Percentiles rank a stretch among this genome's conserved stretches.
phyloP scores from a whole-genome alignment of 2,329 filamentous ascomycete species.

The Aspergillus sergii region DNA sequence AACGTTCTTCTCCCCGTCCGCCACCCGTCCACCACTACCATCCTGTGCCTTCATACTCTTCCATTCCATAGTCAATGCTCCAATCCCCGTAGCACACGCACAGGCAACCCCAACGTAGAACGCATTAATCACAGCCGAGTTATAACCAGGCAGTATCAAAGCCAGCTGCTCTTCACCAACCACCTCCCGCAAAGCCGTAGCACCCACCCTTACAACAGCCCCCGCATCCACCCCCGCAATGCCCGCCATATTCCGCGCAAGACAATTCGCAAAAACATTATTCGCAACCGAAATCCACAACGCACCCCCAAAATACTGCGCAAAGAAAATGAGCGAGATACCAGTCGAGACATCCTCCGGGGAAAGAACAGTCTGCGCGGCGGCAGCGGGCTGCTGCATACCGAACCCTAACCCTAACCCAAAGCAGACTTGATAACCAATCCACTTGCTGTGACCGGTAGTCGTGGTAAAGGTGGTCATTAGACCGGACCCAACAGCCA shows the following conservation, averaged over 20 bases:
- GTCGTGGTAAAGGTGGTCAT: slow-evolving; percentile 7
- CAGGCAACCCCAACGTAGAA: slow-evolving; percentile 9
- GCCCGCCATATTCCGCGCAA: background rate
- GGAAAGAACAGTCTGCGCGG: slow-evolving; percentile 23
- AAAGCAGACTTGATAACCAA: slow-evolving; percentile 11
- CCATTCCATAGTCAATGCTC: slow-evolving; percentile 12
- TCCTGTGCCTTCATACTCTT: background rate
- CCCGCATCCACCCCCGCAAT: slow-evolving; percentile 11
- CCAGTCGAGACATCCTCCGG: slow-evolving; percentile 37
- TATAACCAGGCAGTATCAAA: slow-evolving; percentile 20
- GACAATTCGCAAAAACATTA: slow-evolving; percentile 10
- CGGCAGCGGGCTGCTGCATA: background rate
- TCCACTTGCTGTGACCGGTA: slow-evolving; percentile 1
- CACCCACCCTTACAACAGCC: slow-evolving; percentile 3
- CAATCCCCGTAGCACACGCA: slow-evolving; percentile 2
- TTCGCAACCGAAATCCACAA: slow-evolving; percentile 34
- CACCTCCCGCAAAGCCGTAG: slow-evolving; percentile 2
- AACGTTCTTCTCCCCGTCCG: no score
- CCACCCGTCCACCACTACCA: no score
- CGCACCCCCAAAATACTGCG: slow-evolving; percentile 39
- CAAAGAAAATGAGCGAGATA: slow-evolving; percentile 38
- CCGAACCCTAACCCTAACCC: slow-evolving; percentile 11
- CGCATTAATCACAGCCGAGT: slow-evolving; percentile 7
- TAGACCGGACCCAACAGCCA: slow-evolving; percentile 3
- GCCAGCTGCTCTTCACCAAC: slow-evolving; percentile 23